Evolutionary conservation across 2,329 filamentous ascomycete genomes (phyloP).

Genomic region (Diplodia sapinea): DNA sequence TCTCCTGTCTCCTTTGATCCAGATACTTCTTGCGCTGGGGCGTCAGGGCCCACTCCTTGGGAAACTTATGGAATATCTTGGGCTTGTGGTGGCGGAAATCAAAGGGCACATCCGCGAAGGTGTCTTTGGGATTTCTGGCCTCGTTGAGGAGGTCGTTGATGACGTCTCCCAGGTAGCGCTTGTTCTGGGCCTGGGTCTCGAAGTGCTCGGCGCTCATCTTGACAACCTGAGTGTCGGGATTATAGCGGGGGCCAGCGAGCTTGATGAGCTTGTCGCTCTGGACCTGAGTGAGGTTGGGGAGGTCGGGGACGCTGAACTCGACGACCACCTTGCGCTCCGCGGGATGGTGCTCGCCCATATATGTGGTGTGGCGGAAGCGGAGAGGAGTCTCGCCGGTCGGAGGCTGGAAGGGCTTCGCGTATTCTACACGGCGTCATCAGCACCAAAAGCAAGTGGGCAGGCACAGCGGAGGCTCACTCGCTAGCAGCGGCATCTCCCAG

Average conservation of each 20-base stretch:
- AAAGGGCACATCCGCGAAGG: slow-evolving; percentile 86
- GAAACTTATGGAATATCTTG: slow-evolving; percentile 73
- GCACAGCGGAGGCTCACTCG: slow-evolving; percentile 65
- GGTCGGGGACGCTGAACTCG: slow-evolving; percentile 78
- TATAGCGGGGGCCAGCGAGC: slow-evolving; percentile 82
- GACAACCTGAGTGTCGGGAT: slow-evolving; percentile 79
- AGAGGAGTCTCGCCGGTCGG: slow-evolving; percentile 73
- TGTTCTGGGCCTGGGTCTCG: slow-evolving; percentile 91
- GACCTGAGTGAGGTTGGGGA: slow-evolving; percentile 66
- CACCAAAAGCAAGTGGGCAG: not conserved
- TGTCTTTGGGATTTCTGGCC: slow-evolving; percentile 76
- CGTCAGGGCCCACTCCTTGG: slow-evolving; percentile 81
- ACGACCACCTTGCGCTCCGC: slow-evolving; percentile 93
- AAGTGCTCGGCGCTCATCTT: slow-evolving; percentile 92
- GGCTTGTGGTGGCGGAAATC: slow-evolving; percentile 84
- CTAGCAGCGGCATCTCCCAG: slow-evolving; percentile 94
- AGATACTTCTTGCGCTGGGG: slow-evolving; percentile 70
- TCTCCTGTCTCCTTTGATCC: slow-evolving; percentile 62
- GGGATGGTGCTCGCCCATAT: slow-evolving; percentile 92
- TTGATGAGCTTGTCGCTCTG: slow-evolving; percentile 86
- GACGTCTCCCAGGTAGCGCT: slow-evolving; percentile 85
- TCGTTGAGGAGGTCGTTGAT: slow-evolving; percentile 74
- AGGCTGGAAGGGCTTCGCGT: slow-evolving; percentile 79
- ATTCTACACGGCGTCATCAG: slow-evolving; percentile 60
- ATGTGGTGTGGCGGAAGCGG: slow-evolving; percentile 95